phyloP scores from a whole-genome alignment of 805 yeast genomes.

The Isabelozyma heimii region DNA sequence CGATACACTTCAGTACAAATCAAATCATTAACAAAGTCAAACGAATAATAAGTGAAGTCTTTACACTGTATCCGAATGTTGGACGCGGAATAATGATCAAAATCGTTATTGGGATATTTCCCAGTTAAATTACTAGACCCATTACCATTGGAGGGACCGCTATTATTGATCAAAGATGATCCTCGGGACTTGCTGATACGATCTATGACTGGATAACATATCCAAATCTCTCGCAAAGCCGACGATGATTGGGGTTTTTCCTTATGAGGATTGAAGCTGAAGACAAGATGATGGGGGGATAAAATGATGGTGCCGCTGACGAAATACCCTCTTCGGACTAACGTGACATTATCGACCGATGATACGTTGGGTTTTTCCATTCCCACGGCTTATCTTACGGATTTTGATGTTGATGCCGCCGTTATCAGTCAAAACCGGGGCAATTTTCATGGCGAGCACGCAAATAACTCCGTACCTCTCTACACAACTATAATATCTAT shows the following conservation, averaged over 20 bases:
- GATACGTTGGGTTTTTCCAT: constrained; percentile 29
- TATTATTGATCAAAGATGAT: constrained; percentile 37
- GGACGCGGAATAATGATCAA: constrained; percentile 42
- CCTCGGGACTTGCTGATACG: constrained; percentile 57
- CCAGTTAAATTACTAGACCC: constrained; percentile 6
- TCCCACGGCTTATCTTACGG: neutral
- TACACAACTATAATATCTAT: neutral
- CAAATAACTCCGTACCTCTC: neutral
- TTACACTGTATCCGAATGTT: constrained; percentile 73
- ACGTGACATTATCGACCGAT: constrained; percentile 36
- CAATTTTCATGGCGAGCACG: neutral
- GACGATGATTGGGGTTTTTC: neutral
- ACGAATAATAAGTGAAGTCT: constrained; percentile 78
- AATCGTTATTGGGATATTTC: constrained; percentile 8
- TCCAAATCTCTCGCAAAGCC: constrained; percentile 70
- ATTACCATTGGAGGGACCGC: constrained; percentile 4
- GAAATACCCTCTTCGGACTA: constrained; percentile 37
- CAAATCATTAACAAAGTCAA: constrained; percentile 62
- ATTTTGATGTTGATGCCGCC: neutral
- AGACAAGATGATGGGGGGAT: constrained; percentile 37
- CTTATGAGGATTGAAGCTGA: constrained; percentile 22
- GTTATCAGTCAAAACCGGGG: neutral
- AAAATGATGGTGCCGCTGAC: constrained; percentile 36
- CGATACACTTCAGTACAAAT: constrained; percentile 72
- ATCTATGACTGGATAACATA: constrained; percentile 82